Evolutionary conservation across 305 asterid species (phyloP).

Genomic region (Rubia tinctorum): DNA sequence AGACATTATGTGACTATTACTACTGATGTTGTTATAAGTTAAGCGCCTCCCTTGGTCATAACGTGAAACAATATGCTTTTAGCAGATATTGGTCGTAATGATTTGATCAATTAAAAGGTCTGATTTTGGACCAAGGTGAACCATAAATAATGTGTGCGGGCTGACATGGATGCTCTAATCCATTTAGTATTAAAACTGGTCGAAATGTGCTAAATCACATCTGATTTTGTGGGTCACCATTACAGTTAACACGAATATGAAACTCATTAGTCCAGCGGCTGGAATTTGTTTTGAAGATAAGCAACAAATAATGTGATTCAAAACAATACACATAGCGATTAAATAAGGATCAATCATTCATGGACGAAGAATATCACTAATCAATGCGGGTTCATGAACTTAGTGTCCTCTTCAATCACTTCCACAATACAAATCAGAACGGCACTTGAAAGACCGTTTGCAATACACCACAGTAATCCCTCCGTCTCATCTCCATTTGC

Average conservation of each 20-base stretch:
- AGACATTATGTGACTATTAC: background rate
- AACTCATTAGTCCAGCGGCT: background rate
- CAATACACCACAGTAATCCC: no score
- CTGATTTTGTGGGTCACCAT: background rate
- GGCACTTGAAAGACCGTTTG: no score
- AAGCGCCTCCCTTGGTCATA: background rate
- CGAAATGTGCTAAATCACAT: constrained; percentile 4
- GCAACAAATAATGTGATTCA: background rate
- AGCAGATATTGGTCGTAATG: background rate
- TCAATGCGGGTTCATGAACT: no score
- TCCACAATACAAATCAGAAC: no score
- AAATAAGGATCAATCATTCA: background rate
- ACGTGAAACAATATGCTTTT: background rate
- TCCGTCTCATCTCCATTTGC: no score
- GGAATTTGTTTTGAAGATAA: background rate
- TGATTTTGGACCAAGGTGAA: background rate
- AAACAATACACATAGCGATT: background rate
- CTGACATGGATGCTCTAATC: background rate
- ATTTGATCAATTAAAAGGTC: background rate
- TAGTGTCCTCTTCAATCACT: no score
- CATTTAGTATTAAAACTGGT: background rate
- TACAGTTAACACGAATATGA: background rate
- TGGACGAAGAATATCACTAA: no score
- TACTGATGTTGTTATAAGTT: background rate
- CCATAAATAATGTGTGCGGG: background rate